Base-by-base conservation (phyloP, 106 monocot genomes). In the Phalaenopsis equestris region DNA sequence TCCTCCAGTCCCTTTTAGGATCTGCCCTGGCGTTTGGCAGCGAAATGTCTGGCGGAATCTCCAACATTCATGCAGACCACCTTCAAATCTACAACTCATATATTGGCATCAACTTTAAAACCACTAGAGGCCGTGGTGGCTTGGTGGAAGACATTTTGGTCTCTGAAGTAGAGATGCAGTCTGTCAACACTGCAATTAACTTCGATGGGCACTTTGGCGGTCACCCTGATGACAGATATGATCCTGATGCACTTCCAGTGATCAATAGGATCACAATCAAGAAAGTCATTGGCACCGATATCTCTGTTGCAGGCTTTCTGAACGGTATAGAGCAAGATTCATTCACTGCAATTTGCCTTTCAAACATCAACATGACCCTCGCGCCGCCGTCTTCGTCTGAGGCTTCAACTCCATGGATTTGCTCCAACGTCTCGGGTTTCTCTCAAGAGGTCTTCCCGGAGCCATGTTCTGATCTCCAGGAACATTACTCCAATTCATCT, bases 21-120 rank as follows among this genome's bases (percentile, higher is more conserved):
- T 90, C 93, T 3, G 96, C 81, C 16, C 79, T 96, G 75, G 90
- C 91, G 67, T 87, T 96, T 55, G 96, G 96, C 39, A 96, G 96
- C 68, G 91, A 91, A 74, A 96, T 96, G 96, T 96, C 96, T 3
- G 96, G 96, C 49, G 96, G 96, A 2, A 89, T 94, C 41, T 90
- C 87, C 6, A 75, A 89, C 84, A 80, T 96, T 42, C 78, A 76
- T n/a, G 86, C 81, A 6, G 78, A 82, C 6, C 70, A 90, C 24
- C 79, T 90, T 52, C 84, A 68, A n/a, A 84, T 96, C 23, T 75
- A 73, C 41, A 77, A 92, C 74, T 96, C 96, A 23, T 68, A 52
- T 16, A 82, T 67, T 8, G 96, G 87, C 42, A 86, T 96, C 67
- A 79, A 80, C 18, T 81, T 96, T 76, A 94, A 87, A 76, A 96